A percentile compares a stretch with the other conserved stretches of the same genome.
These are phyloP conservation scores for Massariosphaeria phaeospora DNA, from an alignment of 495 filamentous ascomycete genomes.

Conservation along the genomic window DNA sequence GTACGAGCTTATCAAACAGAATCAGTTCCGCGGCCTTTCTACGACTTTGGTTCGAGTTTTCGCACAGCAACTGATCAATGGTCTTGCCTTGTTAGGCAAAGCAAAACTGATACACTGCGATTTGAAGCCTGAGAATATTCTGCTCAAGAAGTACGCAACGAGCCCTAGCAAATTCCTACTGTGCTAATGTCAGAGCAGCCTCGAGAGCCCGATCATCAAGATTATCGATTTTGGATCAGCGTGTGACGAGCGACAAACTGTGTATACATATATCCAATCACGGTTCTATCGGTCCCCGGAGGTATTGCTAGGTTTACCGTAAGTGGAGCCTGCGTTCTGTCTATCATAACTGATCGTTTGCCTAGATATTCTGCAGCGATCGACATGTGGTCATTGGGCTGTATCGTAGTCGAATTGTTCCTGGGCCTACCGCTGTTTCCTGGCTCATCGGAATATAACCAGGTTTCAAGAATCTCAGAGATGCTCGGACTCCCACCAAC, in stretches of 20 bases:
- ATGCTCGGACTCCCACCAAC: conserved; percentile 95
- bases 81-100: conserved; percentile 88
- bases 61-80: conserved; percentile 92
- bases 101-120: conserved; percentile 97
- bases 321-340: conserved; percentile 34
- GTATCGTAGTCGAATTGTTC: conserved; percentile 98
- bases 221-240: conserved; percentile 99
- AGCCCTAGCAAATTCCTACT: background rate
- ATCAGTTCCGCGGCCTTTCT: conserved; percentile 96
- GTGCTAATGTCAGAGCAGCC: conserved; percentile 44
- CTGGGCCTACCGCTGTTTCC: conserved; percentile 92
- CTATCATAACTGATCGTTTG: conserved; percentile 15
- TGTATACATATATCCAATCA: conserved; percentile 99
- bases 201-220: conserved; percentile 99
- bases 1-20: conserved; percentile 99
- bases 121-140: conserved; percentile 96
- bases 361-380: conserved; percentile 92
- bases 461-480: conserved; percentile 93
- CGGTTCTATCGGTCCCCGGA: conserved; percentile 97
- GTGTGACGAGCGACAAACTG: conserved; percentile 96
- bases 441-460: conserved; percentile 98
- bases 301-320: conserved; percentile 86
- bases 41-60: conserved; percentile 97
- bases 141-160: conserved; percentile 78
- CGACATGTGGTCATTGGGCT: conserved; percentile 99